Evolutionary conservation across 1,284 basidiomycete species (phyloP), one percentile per base, ranked within the genome.

Genomic region (Bondarzewia mesenterica): DNA sequence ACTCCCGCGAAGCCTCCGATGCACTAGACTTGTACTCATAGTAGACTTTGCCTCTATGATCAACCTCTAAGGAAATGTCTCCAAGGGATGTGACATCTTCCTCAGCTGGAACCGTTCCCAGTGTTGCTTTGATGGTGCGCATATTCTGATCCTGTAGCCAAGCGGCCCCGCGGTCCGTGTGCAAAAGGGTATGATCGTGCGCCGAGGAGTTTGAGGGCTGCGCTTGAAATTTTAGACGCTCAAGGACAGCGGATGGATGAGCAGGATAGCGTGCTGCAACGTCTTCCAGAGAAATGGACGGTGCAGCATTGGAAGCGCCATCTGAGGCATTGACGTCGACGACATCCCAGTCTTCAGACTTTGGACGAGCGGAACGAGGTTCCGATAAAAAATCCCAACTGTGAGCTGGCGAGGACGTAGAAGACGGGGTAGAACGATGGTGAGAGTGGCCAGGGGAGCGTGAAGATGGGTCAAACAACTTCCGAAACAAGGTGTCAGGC

Each of bases 121-220:
- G 63, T 69, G 74, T 78, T 14, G 74, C 70, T 35, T 76, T 75
- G 49, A 84, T 71, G 0, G 72, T 70, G 7, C 81, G 75, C 37
- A 79, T 75, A 47, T 79, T 88, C 64, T 94, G 91, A 53, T 93
- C 89, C 25, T 78, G 75, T 38, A 94, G 64, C 92, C 91, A 94
- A 37, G 83, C 76, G 4, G 78, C 78, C 0, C 87, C 86, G 4
- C 86, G 76, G 57, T 86, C 80, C 49, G 72, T 73, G 15, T 72
- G 70, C 18, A 71, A 66, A 27, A 66, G 57, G 26, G 77, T 63
- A 16, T 68, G 64, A n/a, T 71, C 67, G 22, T 69, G 63, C 40
- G 74, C 64, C 22, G 74, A 63, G 22, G 70, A 71, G 0, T 74
- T 70, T 4, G 65, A 58, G 44, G 71, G 70, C 7, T 65, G 63